Conservation (phyloP, 495 filamentous ascomycete species). For the Tirmania nivea region DNA sequence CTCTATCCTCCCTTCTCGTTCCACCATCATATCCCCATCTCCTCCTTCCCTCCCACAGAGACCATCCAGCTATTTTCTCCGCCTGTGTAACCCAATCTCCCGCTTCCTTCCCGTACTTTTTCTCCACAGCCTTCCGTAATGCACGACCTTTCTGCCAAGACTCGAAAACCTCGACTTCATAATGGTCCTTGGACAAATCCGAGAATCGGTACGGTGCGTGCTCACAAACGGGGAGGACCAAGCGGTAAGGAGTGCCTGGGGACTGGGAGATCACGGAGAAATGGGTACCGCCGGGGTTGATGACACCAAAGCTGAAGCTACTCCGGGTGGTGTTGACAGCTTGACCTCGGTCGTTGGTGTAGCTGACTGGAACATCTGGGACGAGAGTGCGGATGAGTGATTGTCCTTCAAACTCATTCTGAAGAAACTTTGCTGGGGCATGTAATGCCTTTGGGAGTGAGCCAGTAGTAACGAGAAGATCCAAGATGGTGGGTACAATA, state of each 20-base stretch:
- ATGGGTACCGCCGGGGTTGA: conserved; percentile 27
- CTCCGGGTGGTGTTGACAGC: conserved; percentile 21
- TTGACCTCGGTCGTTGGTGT: too few relatives aligned
- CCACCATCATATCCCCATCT: conserved; percentile 23
- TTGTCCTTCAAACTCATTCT: conserved; percentile 28
- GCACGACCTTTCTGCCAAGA: conserved; percentile 16
- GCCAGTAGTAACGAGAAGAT: conserved; percentile 26
- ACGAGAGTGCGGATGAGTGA: conserved; percentile 21
- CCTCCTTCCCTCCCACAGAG: conserved; percentile 24
- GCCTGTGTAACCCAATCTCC: conserved; percentile 27
- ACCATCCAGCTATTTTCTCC: conserved; percentile 26
- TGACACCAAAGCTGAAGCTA: conserved; percentile 27
- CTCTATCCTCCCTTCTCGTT: conserved; percentile 5
- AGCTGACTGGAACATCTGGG: too few relatives aligned
- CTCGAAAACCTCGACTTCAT: conserved; percentile 20
- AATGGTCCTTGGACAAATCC: conserved; percentile 20
- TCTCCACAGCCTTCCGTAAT: conserved; percentile 10
- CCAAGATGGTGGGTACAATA: conserved; percentile 30
- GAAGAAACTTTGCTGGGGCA: conserved; percentile 17
- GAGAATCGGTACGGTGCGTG: conserved; percentile 24
- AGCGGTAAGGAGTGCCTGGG: conserved; percentile 22
- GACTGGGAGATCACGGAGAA: conserved; percentile 21
- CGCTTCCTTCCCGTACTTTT: conserved; percentile 20
- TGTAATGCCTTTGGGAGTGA: conserved; percentile 21
- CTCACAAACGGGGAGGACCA: conserved; percentile 24